Evolutionary conservation across 108 stramenopile species (phyloP), one percentile per base, ranked within the genome.

Genomic region (Fistulifera pelliculosa): DNA sequence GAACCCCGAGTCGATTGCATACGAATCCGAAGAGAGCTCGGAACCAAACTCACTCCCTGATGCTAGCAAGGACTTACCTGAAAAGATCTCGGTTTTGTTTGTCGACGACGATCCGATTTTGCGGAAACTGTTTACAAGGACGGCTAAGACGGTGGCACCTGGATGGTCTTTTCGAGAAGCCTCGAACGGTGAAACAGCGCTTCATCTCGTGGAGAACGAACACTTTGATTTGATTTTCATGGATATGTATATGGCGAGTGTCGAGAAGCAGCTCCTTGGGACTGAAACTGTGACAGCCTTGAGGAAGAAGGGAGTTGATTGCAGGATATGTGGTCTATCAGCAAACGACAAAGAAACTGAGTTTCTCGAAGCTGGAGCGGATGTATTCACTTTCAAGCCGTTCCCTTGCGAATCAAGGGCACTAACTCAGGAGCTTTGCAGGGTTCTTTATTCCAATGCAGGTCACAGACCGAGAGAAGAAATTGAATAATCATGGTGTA

Each of bases 311-410:
- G 62, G 62, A 19, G 53, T 54, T 2, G 13, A n/a, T 12, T 27
- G 41, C 24, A 6, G 13, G 7, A 62, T 62, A 43, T 62, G 62
- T 21, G 62, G 56, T 12, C 41, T 79, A 27, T 69, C 66, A 13
- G 77, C 77, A 6, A 79, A 75, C 58, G 69, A 79, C 54, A 68
- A 68, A 27, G 70, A 71, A 42, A 52, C 16, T 7, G 70, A 60
- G 31, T 79, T 79, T 61, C 41, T 75, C 16, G 66, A 69, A 28
- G 73, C 73, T 5, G 79, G 79, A 1, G 68, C 71, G 12, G 55
- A 80, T 47, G 56, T 60, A 8, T 80, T 80, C 41, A 54, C 62
- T n/a, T 60, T 79, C 62, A 79, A 79, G 31, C 78, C 78, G 22
- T 67, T 78, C 25, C 73, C 73, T 12, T 78, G 73, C 47, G 69